Conservation (phyloP, 345 rosid genomes). For the Sapria himalayana region DNA sequence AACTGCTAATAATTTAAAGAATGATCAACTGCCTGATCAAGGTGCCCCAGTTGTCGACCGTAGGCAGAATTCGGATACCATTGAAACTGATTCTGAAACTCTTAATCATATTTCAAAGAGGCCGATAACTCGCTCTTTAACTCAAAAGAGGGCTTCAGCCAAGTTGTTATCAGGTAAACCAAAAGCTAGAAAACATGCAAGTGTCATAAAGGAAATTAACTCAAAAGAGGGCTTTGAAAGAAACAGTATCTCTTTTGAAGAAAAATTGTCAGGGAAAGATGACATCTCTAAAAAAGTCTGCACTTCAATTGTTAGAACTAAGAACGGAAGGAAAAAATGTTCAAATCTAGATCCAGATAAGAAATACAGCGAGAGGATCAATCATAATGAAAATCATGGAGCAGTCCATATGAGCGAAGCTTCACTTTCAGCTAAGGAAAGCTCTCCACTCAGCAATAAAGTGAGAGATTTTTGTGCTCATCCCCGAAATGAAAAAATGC, state of each 20-base stretch:
- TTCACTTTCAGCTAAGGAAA: conserved; percentile 20
- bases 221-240: conserved; percentile 14
- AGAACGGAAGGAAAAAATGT: conserved; percentile 18
- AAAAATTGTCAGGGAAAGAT: conserved; percentile 17
- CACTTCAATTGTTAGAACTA: conserved; percentile 18
- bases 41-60: conserved; percentile 17
- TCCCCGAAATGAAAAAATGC: conserved; percentile 13
- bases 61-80: conserved; percentile 43
- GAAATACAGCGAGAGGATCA: conserved; percentile 16
- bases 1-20: conserved; percentile 15
- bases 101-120: conserved; percentile 25
- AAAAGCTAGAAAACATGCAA: conserved; percentile 16
- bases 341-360: conserved; percentile 21
- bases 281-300: conserved; percentile 14
- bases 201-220: conserved; percentile 14
- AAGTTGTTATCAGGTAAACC: conserved; percentile 14
- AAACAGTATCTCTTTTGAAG: conserved; percentile 35
- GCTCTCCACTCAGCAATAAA: conserved; percentile 21
- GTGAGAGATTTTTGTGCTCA: conserved; percentile 13
- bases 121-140: conserved; percentile 41
- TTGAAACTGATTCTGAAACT: conserved; percentile 64
- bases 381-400: conserved; percentile 17
- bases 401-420: conserved; percentile 16
- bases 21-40: conserved; percentile 12
- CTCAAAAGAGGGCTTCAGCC: conserved; percentile 21